phyloP scores from a whole-genome alignment of 202 grass and related monocot genomes.

The Cymbopogon flexuosus region DNA sequence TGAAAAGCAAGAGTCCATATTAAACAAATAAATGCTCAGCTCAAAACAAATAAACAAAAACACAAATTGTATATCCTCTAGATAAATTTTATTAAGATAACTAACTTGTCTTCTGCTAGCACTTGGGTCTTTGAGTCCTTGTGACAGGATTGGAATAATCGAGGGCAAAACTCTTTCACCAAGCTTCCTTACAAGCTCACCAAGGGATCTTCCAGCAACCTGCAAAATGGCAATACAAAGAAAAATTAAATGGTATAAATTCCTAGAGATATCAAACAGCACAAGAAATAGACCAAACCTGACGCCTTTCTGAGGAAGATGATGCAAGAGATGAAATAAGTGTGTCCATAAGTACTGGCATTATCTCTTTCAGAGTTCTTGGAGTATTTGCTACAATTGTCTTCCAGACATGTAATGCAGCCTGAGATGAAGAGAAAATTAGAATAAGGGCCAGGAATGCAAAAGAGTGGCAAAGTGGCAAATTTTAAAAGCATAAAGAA shows the following conservation, averaged over 20 bases:
- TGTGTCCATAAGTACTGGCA: slow-evolving; percentile 93
- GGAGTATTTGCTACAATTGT: slow-evolving; percentile 98
- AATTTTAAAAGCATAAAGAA: neutral
- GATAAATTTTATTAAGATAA: slow-evolving; percentile 30
- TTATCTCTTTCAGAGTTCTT: slow-evolving; percentile 95
- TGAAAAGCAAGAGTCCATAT: slow-evolving; percentile 40
- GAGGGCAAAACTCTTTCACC: slow-evolving; percentile 96
- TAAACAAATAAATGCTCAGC: slow-evolving; percentile 11
- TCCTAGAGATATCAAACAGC: neutral
- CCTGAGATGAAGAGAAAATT: slow-evolving; percentile 38
- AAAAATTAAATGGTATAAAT: slow-evolving; percentile 3
- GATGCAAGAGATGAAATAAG: slow-evolving; percentile 96
- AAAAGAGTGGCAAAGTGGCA: neutral
- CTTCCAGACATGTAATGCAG: slow-evolving; percentile 94
- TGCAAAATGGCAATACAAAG: slow-evolving; percentile 31
- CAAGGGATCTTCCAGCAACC: slow-evolving; percentile 94
- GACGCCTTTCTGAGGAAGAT: slow-evolving; percentile 84
- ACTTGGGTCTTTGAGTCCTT: slow-evolving; percentile 78
- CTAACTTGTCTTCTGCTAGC: slow-evolving; percentile 88
- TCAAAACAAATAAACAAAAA: neutral
- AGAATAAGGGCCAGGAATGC: slow-evolving; percentile 19
- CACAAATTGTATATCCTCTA: neutral
- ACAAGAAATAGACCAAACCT: slow-evolving; percentile 51
- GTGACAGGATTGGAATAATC: slow-evolving; percentile 88
- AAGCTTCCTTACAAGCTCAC: slow-evolving; percentile 96